Conservation (phyloP, 805 yeast species). For the Yarrowia porcina region DNA sequence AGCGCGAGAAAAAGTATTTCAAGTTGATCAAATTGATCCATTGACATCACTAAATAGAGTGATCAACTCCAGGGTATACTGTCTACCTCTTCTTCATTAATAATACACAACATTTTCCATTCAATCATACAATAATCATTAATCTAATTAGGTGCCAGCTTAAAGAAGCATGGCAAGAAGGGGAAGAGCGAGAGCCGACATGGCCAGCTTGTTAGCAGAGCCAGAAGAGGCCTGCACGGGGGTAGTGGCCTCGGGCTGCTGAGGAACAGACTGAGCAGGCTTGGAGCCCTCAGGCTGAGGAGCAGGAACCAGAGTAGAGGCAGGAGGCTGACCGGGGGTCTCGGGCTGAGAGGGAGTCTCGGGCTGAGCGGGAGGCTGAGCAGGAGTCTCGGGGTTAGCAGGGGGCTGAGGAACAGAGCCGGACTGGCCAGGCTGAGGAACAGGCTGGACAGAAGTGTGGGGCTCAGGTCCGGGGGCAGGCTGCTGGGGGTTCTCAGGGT, state of each 20-base stretch:
- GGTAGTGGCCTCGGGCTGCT: background rate
- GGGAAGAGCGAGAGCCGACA: background rate
- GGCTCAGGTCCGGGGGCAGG: background rate
- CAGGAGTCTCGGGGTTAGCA: too few species aligned
- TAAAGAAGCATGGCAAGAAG: slow-evolving; percentile 10
- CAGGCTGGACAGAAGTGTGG: background rate
- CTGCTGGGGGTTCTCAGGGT: background rate
- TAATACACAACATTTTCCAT: too few species aligned
- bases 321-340: background rate
- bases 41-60: too few species aligned
- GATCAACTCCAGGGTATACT: too few species aligned
- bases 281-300: background rate
- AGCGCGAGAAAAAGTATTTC: too few species aligned
- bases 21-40: too few species aligned
- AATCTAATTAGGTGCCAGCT: background rate
- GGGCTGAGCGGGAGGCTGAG: background rate
- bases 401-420: background rate
- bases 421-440: background rate
- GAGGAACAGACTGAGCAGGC: background rate
- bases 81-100: too few species aligned
- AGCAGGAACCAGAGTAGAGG: background rate
- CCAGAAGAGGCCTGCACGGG: slow-evolving; percentile 16
- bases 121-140: background rate
- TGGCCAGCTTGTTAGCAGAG: background rate
- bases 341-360: background rate